phyloP scores from a whole-genome alignment of 306 rosid species.

The Cotoneaster glaucophyllus region DNA sequence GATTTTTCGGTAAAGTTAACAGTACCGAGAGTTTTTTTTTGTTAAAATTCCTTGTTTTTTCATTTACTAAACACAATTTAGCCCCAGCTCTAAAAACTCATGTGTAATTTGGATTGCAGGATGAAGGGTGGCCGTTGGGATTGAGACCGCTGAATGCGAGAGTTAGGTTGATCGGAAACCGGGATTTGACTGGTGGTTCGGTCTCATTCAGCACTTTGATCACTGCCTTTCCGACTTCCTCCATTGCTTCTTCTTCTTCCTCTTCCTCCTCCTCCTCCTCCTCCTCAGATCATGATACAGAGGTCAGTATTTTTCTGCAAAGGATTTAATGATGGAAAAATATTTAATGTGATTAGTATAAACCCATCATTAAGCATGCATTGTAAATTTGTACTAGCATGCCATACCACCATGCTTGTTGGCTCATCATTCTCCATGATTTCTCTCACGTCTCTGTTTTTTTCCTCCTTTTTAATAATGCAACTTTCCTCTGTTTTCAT shows the following conservation, averaged over 20 bases:
- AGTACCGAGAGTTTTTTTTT: too few relatives aligned
- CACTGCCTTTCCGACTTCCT: constrained; percentile 42
- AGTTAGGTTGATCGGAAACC: constrained; percentile 45
- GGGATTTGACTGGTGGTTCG: constrained; percentile 46
- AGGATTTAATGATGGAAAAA: not conserved
- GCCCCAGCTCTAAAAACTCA: too few relatives aligned
- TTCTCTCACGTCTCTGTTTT: not conserved
- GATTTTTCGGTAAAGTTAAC: too few relatives aligned
- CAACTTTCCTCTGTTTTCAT: not conserved
- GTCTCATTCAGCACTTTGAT: constrained; percentile 65
- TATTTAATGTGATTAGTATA: not conserved
- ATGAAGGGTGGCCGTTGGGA: constrained; percentile 90
- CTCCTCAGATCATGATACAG: constrained; percentile 49
- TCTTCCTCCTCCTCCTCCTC: not conserved
- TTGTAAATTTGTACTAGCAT: not conserved
- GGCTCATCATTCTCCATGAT: not conserved
- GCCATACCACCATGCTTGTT: not conserved
- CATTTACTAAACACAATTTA: too few relatives aligned
- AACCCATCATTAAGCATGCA: not conserved
- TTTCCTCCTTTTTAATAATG: not conserved
- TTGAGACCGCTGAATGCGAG: constrained; percentile 61
- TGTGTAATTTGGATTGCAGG: constrained; percentile 31
- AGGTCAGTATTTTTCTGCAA: constrained; percentile 29
- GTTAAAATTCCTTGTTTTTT: too few relatives aligned
- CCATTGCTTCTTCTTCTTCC: constrained; percentile 41